Conservation (phyloP, 306 rosid genomes). For the Vigna trinervia region DNA sequence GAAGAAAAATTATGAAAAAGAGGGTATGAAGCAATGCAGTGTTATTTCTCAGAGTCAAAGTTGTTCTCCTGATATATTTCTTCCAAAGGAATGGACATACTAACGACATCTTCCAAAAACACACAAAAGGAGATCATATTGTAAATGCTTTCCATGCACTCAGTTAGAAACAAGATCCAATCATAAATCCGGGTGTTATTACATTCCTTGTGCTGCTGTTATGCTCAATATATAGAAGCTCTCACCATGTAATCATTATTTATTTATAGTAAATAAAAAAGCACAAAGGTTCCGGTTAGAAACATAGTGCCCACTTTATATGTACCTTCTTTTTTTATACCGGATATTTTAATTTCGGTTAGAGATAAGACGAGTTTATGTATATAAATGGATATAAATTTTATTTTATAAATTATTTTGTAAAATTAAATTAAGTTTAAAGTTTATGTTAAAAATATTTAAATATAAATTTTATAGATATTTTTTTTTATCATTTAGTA, state of each 20-base stretch:
- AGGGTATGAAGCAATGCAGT: slow-evolving; percentile 41
- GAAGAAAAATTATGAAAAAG: slow-evolving; percentile 46
- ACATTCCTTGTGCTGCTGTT: slow-evolving; percentile 21
- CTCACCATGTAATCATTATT: background rate
- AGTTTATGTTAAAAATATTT: no score
- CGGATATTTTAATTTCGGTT: accelerated
- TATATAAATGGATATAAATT: no score
- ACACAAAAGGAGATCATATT: background rate
- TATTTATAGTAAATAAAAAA: slow-evolving; percentile 17
- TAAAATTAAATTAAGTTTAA: no score
- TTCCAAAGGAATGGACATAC: slow-evolving; percentile 90
- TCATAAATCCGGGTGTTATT: slow-evolving; percentile 18
- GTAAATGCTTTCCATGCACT: background rate
- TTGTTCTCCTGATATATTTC: slow-evolving; percentile 59
- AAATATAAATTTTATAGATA: no score
- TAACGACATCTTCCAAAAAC: slow-evolving; percentile 19
- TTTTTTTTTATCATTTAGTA: no score
- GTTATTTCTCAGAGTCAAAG: slow-evolving; percentile 47
- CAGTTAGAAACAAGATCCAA: background rate
- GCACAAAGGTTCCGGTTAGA: background rate
- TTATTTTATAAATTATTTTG: no score
- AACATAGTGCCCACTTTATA: background rate
- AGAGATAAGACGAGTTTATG: no score
- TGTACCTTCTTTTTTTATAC: background rate
- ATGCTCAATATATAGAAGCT: background rate